Percentiles rank a stretch among this genome's conserved stretches.
phyloP scores from a whole-genome alignment of 306 rosid genomes.

The Cucumis hystrix region DNA sequence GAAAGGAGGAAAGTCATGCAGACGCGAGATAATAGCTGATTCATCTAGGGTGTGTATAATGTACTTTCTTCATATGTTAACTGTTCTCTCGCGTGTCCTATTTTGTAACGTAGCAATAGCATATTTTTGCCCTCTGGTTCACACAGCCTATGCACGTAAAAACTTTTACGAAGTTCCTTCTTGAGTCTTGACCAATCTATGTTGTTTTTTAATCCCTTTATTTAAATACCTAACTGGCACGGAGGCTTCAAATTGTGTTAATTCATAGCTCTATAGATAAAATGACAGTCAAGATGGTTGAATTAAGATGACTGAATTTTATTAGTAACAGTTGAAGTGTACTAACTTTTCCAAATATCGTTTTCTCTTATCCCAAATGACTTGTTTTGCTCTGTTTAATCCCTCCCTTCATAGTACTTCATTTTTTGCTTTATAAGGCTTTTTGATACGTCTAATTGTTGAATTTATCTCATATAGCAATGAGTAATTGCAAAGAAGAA shows the following conservation, averaged over 20 bases:
- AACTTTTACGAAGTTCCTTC: neutral
- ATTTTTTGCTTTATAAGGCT: too few relatives aligned
- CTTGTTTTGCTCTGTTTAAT: too few relatives aligned
- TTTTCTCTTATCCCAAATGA: too few relatives aligned
- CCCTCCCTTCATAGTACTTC: too few relatives aligned
- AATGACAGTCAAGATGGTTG: neutral
- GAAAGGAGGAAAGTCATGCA: neutral
- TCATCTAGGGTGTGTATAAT: neutral
- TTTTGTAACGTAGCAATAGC: neutral
- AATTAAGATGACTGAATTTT: neutral
- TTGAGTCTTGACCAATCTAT: neutral
- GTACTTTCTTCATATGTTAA: neutral
- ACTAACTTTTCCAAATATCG: too few relatives aligned
- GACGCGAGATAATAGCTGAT: neutral
- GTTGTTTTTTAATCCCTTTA: neutral
- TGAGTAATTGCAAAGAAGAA: neutral
- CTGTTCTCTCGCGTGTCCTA: neutral
- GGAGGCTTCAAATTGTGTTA: neutral
- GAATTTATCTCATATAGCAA: too few relatives aligned
- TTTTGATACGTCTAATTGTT: too few relatives aligned
- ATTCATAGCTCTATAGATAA: neutral
- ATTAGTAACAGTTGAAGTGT: neutral
- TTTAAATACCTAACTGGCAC: neutral
- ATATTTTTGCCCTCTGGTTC: neutral
- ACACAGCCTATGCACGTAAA: neutral